Percentiles rank a stretch among this genome's conserved stretches.
These are phyloP conservation scores for Aspergillus sp. DNA, from an alignment of 2,329 filamentous ascomycete species.

Conservation along the genomic window DNA sequence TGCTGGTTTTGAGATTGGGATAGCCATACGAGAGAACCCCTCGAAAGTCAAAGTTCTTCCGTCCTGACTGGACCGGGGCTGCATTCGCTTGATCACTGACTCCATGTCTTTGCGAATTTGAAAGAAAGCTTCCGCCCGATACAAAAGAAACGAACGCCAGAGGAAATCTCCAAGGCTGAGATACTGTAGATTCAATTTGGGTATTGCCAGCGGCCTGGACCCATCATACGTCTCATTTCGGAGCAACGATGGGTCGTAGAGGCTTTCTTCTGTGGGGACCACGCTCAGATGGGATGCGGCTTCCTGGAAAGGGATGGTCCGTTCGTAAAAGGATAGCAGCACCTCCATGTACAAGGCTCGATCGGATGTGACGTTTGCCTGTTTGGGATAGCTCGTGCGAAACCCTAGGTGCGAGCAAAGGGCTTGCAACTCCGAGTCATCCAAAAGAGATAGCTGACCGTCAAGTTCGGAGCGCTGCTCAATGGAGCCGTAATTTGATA, in stretches of 20 bases:
- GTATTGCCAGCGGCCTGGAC: constrained; percentile 82
- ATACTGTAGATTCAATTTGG: constrained; percentile 95
- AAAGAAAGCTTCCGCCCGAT: constrained; percentile 90
- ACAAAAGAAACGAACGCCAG: constrained; percentile 90
- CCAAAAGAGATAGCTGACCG: constrained; percentile 72
- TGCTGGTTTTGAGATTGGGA: constrained; percentile 82
- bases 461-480: constrained; percentile 79
- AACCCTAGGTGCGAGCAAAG: constrained; percentile 76
- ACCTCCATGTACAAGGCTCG: constrained; percentile 62
- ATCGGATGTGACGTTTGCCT: constrained; percentile 68
- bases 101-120: constrained; percentile 91
- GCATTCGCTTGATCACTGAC: constrained; percentile 75
- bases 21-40: constrained; percentile 88
- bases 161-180: constrained; percentile 92
- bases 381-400: constrained; percentile 78
- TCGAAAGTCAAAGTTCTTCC: constrained; percentile 73
- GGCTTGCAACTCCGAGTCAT: constrained; percentile 72
- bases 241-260: constrained; percentile 79
- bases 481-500: constrained; percentile 91
- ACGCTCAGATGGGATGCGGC: constrained; percentile 70
- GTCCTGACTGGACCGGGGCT: constrained; percentile 67
- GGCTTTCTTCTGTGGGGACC: constrained; percentile 77
- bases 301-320: constrained; percentile 81
- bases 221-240: constrained; percentile 88
- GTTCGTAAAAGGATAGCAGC: constrained; percentile 75